Conservation (phyloP, 2,329 filamentous ascomycete species). For the Talaromyces sp. region DNA sequence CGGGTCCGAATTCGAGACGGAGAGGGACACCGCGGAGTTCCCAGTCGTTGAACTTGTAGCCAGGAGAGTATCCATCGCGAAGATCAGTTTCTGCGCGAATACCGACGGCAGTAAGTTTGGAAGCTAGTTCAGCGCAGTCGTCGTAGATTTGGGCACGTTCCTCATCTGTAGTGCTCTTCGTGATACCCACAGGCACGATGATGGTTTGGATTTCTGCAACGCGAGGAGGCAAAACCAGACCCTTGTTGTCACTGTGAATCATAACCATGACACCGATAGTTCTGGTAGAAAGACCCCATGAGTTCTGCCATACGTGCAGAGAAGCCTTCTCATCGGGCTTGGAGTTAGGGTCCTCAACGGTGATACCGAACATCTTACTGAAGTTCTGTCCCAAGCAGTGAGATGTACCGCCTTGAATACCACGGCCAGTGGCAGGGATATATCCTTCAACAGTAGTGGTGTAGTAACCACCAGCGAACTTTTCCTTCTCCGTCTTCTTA, state of each 20-base stretch:
- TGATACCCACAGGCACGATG: slow-evolving; percentile 90
- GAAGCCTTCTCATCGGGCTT: slow-evolving; percentile 73
- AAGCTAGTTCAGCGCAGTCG: slow-evolving; percentile 69
- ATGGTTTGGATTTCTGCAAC: slow-evolving; percentile 84
- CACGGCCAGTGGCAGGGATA: slow-evolving; percentile 90
- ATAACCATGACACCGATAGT: slow-evolving; percentile 99
- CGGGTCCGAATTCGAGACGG: slow-evolving; percentile 91
- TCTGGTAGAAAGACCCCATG: slow-evolving; percentile 95
- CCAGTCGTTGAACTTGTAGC: slow-evolving; percentile 99
- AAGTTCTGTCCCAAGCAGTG: slow-evolving; percentile 97
- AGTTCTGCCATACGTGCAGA: slow-evolving; percentile 95
- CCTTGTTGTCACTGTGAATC: slow-evolving; percentile 95
- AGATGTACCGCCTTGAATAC: slow-evolving; percentile 93
- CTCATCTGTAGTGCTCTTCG: slow-evolving; percentile 78
- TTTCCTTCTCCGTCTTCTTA: slow-evolving; percentile 94
- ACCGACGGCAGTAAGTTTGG: slow-evolving; percentile 67
- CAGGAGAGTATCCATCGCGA: slow-evolving; percentile 86
- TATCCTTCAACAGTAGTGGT: slow-evolving; percentile 97
- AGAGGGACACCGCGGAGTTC: slow-evolving; percentile 94
- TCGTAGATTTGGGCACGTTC: slow-evolving; percentile 73
- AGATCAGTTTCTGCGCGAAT: slow-evolving; percentile 79
- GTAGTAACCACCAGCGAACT: slow-evolving; percentile 95
- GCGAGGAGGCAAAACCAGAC: slow-evolving; percentile 86
- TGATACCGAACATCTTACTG: slow-evolving; percentile 98
- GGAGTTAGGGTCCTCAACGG: slow-evolving; percentile 80